A percentile compares a stretch with the other conserved stretches of the same genome.
These are phyloP conservation scores for Apiospora aurea DNA, from an alignment of 2,329 filamentous ascomycete species.

Conservation along the genomic window DNA sequence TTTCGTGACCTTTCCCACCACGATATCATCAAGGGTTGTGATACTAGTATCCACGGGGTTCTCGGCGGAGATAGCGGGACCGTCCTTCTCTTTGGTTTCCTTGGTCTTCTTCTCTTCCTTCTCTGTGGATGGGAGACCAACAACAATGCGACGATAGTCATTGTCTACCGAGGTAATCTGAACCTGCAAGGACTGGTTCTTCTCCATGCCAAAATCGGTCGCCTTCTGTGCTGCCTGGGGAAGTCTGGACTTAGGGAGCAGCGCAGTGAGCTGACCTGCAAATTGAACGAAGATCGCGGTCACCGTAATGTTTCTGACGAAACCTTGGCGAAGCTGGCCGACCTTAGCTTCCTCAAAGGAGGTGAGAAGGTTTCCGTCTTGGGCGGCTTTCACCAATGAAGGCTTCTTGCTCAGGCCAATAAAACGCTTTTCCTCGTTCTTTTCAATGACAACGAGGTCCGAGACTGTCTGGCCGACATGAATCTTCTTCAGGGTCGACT, in stretches of 20 bases:
- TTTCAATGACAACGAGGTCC: slow-evolving; percentile 86
- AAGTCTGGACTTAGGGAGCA: slow-evolving; percentile 82
- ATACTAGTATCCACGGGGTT: slow-evolving; percentile 68
- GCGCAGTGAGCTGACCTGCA: slow-evolving; percentile 75
- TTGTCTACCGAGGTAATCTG: slow-evolving; percentile 77
- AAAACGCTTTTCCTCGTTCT: slow-evolving; percentile 77
- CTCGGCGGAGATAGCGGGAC: slow-evolving; percentile 47
- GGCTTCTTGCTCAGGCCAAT: slow-evolving; percentile 84
- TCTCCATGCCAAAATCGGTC: slow-evolving; percentile 80
- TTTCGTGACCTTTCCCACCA: slow-evolving; percentile 75
- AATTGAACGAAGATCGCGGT: slow-evolving; percentile 92
- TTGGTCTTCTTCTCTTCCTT: slow-evolving; percentile 52
- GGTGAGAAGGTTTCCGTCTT: slow-evolving; percentile 74
- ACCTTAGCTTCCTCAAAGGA: slow-evolving; percentile 75
- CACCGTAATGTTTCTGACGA: slow-evolving; percentile 82
- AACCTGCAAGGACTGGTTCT: slow-evolving; percentile 76
- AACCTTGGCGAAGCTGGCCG: slow-evolving; percentile 75
- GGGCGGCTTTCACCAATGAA: slow-evolving; percentile 77
- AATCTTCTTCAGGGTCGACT: slow-evolving; percentile 79
- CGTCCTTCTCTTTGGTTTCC: slow-evolving; percentile 43
- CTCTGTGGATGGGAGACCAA: slow-evolving; percentile 55
- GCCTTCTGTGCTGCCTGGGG: slow-evolving; percentile 71
- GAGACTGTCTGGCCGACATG: slow-evolving; percentile 83
- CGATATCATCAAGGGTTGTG: slow-evolving; percentile 73
- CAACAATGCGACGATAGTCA: slow-evolving; percentile 72